These are phyloP conservation scores for Trichosporon inkin DNA, from an alignment of 1,284 basidiomycete species.

Conservation along the genomic window DNA sequence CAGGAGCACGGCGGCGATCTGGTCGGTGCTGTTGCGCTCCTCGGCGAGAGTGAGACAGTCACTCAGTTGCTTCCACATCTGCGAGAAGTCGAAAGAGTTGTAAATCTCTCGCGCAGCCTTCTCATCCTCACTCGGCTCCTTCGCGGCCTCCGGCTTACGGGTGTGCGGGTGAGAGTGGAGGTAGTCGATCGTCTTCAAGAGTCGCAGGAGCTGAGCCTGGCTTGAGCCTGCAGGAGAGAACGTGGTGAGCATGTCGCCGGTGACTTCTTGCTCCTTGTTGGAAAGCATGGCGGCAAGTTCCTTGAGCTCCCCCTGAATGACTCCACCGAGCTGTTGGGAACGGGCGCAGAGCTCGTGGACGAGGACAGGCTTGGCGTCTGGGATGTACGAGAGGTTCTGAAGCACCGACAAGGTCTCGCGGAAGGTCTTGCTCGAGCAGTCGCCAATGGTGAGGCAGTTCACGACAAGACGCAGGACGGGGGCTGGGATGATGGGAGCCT, in stretches of 20 bases:
- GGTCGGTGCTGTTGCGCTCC: constrained; percentile 70
- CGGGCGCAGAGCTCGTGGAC: constrained; percentile 77
- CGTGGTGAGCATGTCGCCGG: constrained; percentile 60
- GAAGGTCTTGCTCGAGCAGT: constrained; percentile 92
- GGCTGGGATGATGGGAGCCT: constrained; percentile 74
- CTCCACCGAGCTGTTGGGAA: constrained; percentile 78
- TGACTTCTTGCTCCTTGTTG: constrained; percentile 58
- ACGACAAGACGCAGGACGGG: constrained; percentile 78
- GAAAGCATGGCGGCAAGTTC: constrained; percentile 65
- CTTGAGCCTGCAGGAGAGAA: constrained; percentile 88
- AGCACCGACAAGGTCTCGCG: constrained; percentile 83
- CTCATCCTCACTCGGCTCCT: constrained; percentile 56
- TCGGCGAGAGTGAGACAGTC: constrained; percentile 79
- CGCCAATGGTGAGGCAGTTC: constrained; percentile 87
- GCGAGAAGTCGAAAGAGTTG: constrained; percentile 77
- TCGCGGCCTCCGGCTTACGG: constrained; percentile 49
- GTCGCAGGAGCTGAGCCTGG: constrained; percentile 85
- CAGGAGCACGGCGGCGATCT: constrained; percentile 82
- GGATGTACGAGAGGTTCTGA: constrained; percentile 79
- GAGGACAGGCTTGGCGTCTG: constrained; percentile 79
- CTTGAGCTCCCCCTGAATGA: constrained; percentile 68
- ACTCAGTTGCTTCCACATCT: constrained; percentile 78
- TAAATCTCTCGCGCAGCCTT: constrained; percentile 74
- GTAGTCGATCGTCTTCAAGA: constrained; percentile 93
- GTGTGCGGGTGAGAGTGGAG: constrained; percentile 61